Evolutionary conservation across 257 asterid genomes (phyloP).

Genomic region (Fraxinus quadrangulata): DNA sequence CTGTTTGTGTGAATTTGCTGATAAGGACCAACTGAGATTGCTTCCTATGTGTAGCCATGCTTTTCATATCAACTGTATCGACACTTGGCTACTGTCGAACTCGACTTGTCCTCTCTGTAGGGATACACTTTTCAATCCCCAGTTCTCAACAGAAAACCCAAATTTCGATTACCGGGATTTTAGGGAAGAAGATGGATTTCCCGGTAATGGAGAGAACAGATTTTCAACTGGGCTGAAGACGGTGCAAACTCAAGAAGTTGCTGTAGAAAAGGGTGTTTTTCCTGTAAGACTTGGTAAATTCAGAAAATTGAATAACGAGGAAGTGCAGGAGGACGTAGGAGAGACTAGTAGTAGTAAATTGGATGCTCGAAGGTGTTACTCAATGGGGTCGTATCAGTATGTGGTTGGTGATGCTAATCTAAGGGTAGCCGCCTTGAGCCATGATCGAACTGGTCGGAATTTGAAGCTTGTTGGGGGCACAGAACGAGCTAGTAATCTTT

Average conservation of each 20-base stretch:
- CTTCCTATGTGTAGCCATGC: constrained; percentile 96
- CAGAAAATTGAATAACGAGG: constrained; percentile 42
- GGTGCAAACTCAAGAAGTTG: constrained; percentile 57
- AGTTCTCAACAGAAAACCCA: constrained; percentile 76
- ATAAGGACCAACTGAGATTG: constrained; percentile 75
- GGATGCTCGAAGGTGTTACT: constrained; percentile 89
- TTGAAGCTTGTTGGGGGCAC: constrained; percentile 29
- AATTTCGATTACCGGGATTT: constrained; percentile 67
- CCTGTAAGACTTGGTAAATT: constrained; percentile 71
- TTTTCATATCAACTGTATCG: constrained; percentile 82
- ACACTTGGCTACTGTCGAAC: constrained; percentile 93
- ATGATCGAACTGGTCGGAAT: constrained; percentile 30
- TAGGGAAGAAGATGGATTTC: constrained; percentile 60
- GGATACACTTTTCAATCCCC: constrained; percentile 72
- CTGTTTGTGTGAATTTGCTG: constrained; percentile 79
- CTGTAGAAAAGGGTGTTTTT: constrained; percentile 51
- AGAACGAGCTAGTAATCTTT: constrained; percentile 33
- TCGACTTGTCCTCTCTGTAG: constrained; percentile 96
- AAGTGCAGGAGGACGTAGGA: constrained; percentile 38
- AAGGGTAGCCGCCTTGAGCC: constrained; percentile 66
- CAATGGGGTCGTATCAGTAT: constrained; percentile 91
- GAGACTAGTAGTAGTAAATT: constrained; percentile 85
- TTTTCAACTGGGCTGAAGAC: constrained; percentile 51
- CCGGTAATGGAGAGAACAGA: constrained; percentile 41
- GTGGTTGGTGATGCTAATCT: constrained; percentile 82